phyloP scores from a whole-genome alignment of 306 rosid genomes.

The Acacia acuminata region DNA sequence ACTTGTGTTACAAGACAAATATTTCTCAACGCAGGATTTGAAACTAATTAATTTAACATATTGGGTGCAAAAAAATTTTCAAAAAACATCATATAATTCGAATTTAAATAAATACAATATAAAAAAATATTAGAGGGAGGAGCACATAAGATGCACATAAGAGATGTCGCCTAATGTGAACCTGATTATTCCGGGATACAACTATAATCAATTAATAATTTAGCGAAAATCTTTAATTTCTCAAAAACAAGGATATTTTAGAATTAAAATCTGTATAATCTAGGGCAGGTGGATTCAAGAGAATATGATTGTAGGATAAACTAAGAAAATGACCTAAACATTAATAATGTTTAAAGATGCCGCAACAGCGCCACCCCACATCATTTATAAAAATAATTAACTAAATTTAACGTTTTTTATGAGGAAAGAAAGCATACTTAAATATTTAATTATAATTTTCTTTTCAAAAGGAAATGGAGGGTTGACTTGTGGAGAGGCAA shows the following conservation, averaged over 20 bases:
- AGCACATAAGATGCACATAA: too few relatives aligned
- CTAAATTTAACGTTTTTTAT: neutral
- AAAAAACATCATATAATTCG: too few relatives aligned
- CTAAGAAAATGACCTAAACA: neutral
- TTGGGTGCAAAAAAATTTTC: too few relatives aligned
- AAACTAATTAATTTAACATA: too few relatives aligned
- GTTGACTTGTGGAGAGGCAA: constrained; percentile 46
- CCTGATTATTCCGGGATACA: neutral
- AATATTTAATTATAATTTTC: neutral
- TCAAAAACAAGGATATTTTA: neutral
- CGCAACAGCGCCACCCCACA: neutral
- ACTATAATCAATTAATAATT: neutral
- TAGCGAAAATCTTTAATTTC: neutral
- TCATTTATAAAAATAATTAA: neutral
- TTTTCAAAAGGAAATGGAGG: neutral
- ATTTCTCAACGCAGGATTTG: too few relatives aligned
- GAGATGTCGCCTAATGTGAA: too few relatives aligned
- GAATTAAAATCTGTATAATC: neutral
- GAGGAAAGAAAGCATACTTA: too few relatives aligned
- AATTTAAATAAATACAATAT: too few relatives aligned
- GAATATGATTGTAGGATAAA: neutral
- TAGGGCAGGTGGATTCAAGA: neutral
- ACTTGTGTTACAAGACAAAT: too few relatives aligned
- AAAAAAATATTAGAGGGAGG: too few relatives aligned
- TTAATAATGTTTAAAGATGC: neutral